Percentiles rank a stretch among this genome's conserved stretches.
These are phyloP conservation scores for Colletotrichum truncatum DNA, from an alignment of 2,329 filamentous ascomycete genomes.

Conservation along the genomic window DNA sequence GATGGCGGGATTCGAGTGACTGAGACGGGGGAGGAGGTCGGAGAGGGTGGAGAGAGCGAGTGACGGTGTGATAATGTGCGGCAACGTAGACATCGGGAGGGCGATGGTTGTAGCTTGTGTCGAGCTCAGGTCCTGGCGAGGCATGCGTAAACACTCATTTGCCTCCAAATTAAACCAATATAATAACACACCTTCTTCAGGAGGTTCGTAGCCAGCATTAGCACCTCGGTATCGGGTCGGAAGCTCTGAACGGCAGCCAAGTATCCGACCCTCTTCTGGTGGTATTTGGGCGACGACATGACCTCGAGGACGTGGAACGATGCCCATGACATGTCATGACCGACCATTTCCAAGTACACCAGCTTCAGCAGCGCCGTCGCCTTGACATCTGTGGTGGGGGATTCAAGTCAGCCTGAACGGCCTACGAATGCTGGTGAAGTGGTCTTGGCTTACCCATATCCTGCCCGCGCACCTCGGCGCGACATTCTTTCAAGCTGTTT, in stretches of 20 bases:
- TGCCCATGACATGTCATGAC: conserved; percentile 99
- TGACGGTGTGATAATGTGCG: conserved; percentile 92
- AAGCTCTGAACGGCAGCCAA: conserved; percentile 96
- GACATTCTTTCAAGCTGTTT: conserved; percentile 93
- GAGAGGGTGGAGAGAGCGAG: conserved; percentile 89
- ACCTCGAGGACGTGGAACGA: conserved; percentile 98
- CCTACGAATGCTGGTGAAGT: too few relatives aligned
- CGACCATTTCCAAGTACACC: conserved; percentile 98
- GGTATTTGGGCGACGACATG: conserved; percentile 95
- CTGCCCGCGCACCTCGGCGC: conserved; percentile 87
- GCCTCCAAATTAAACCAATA: background rate
- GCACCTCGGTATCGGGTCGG: conserved; percentile 91
- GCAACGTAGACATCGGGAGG: conserved; percentile 88
- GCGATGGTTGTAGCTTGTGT: conserved; percentile 80
- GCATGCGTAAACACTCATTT: background rate
- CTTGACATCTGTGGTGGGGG: conserved; percentile 82
- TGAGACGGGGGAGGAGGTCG: conserved; percentile 86
- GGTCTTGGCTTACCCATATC: conserved; percentile 79
- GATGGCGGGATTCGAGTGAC: conserved; percentile 84
- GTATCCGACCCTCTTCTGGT: conserved; percentile 95
- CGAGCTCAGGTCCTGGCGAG: conserved; percentile 74
- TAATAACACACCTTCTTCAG: conserved; percentile 79
- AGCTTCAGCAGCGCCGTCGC: conserved; percentile 95
- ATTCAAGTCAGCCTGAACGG: too few relatives aligned
- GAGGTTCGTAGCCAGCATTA: conserved; percentile 97